Evolutionary conservation across 2,329 filamentous ascomycete species (phyloP).

Genomic region (Cordyceps javanica): DNA sequence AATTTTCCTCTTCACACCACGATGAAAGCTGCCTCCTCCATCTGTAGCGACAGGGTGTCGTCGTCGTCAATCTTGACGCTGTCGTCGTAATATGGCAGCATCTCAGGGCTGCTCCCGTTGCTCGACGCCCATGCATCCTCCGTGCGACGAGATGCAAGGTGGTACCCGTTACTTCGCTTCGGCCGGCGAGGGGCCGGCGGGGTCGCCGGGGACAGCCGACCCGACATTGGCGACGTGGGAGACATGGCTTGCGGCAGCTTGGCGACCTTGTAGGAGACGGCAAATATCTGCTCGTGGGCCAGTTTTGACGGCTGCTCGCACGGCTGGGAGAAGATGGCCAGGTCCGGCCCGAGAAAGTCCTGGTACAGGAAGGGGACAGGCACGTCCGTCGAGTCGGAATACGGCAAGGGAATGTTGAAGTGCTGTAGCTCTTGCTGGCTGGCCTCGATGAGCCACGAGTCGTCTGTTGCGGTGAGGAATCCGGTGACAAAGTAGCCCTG

Average conservation of each 20-base stretch:
- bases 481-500: conserved; percentile 11
- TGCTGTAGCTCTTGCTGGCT: conserved; percentile 1
- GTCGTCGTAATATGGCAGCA: not conserved
- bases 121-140: not conserved
- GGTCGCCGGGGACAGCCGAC: not conserved
- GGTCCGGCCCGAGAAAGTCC: conserved; percentile 2
- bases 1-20: not conserved
- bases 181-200: not conserved
- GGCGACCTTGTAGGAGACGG: conserved; percentile 7
- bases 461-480: conserved; percentile 7
- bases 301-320: not conserved
- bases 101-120: conserved; percentile 6
- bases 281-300: conserved; percentile 9
- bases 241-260: conserved; percentile 3
- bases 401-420: conserved; percentile 5
- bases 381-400: not conserved
- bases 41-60: not conserved
- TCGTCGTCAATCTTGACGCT: conserved; percentile 2
- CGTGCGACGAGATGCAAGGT: not conserved
- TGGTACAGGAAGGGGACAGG: conserved; percentile 11
- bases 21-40: not conserved
- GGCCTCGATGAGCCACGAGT: conserved; percentile 3
- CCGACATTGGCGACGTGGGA: not conserved
- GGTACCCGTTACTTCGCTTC: conserved; percentile 9
- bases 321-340: not conserved